phyloP scores from a whole-genome alignment of 208 protist genomes.

The Spironucleus salmonicida region DNA sequence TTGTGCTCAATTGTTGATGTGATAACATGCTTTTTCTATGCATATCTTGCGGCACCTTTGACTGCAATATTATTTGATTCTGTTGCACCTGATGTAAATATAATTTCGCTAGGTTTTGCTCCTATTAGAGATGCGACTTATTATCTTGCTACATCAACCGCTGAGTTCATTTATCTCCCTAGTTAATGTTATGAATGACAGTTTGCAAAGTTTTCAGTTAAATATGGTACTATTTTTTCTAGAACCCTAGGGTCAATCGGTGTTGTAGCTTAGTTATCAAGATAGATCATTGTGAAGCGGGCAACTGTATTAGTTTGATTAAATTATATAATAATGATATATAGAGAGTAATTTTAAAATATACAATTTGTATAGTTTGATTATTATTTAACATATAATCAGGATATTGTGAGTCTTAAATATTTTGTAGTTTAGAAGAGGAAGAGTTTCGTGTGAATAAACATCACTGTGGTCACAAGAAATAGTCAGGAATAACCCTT shows the following conservation, averaged over 20 bases:
- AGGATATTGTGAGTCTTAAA: too few relatives aligned
- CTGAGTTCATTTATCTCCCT: constrained; percentile 75
- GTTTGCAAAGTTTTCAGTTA: constrained; percentile 90
- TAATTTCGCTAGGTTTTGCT: constrained; percentile 79
- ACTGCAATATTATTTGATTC: constrained; percentile 40
- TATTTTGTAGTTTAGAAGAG: too few relatives aligned
- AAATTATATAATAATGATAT: too few relatives aligned
- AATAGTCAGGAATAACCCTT: constrained; percentile 33
- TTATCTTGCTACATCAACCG: constrained; percentile 74
- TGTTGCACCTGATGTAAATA: constrained; percentile 38
- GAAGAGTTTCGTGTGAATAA: too few relatives aligned
- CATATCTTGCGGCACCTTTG: constrained; percentile 25
- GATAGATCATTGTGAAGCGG: too few relatives aligned
- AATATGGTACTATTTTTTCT: constrained; percentile 89
- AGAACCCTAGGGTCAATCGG: constrained; percentile 83
- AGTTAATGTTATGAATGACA: constrained; percentile 86
- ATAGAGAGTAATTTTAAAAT: too few relatives aligned
- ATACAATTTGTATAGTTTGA: too few relatives aligned
- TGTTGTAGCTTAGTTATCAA: constrained; percentile 81
- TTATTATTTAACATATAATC: too few relatives aligned
- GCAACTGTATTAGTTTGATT: too few relatives aligned
- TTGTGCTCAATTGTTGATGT: constrained; percentile 37
- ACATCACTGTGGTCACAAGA: constrained; percentile 25
- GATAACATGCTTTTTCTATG: constrained; percentile 16
- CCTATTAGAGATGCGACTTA: constrained; percentile 67